phyloP scores from a whole-genome alignment of 2,329 filamentous ascomycete species.

The Penicillium verrucosum region DNA sequence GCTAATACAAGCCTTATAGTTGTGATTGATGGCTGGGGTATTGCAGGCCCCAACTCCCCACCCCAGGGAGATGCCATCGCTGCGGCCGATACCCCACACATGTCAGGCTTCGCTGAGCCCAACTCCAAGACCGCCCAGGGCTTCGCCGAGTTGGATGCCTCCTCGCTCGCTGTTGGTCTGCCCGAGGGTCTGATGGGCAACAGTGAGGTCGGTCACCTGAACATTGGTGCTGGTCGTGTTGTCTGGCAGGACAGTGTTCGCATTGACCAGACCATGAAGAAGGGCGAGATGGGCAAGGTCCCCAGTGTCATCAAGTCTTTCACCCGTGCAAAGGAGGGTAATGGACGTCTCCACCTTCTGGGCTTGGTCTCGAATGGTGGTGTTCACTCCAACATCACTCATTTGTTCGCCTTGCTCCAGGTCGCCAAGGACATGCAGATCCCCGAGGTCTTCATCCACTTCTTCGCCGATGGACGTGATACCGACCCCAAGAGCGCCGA shows the following conservation, averaged over 20 bases:
- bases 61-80: slow-evolving; percentile 93
- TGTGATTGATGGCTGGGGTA: slow-evolving; percentile 99
- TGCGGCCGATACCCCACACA: slow-evolving; percentile 85
- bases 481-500: slow-evolving; percentile 94
- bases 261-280: slow-evolving; percentile 91
- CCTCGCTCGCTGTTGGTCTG: slow-evolving; percentile 89
- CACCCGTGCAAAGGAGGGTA: slow-evolving; percentile 76
- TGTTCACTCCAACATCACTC: slow-evolving; percentile 94
- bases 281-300: slow-evolving; percentile 71
- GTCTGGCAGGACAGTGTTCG: slow-evolving; percentile 98
- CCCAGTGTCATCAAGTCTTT: slow-evolving; percentile 75
- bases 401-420: slow-evolving; percentile 81
- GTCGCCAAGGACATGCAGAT: slow-evolving; percentile 86
- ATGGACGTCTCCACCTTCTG: slow-evolving; percentile 86
- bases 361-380: slow-evolving; percentile 93
- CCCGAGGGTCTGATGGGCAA: slow-evolving; percentile 98
- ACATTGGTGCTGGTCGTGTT: slow-evolving; percentile 94
- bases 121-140: slow-evolving; percentile 73
- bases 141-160: slow-evolving; percentile 90
- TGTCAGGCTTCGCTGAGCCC: slow-evolving; percentile 74
- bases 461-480: slow-evolving; percentile 97
- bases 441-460: slow-evolving; percentile 94
- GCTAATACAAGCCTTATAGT: slow-evolving; percentile 53
- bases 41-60: slow-evolving; percentile 74
- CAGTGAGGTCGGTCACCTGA: slow-evolving; percentile 96